A percentile compares a stretch with the other conserved stretches of the same genome.
phyloP scores from a whole-genome alignment of 2,329 filamentous ascomycete genomes.

The Davidsoniella eucalypti region DNA sequence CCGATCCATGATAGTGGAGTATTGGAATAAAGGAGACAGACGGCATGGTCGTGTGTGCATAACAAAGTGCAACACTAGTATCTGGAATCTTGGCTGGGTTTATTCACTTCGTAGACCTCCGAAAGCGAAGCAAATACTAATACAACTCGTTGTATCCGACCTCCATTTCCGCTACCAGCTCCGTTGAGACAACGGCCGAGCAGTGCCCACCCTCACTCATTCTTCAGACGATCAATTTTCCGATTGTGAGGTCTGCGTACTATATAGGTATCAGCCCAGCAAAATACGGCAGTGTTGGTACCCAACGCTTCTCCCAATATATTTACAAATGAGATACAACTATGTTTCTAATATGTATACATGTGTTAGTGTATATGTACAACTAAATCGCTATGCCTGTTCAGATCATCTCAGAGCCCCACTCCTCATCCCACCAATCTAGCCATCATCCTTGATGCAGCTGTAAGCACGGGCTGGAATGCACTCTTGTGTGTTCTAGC shows the following conservation, averaged over 20 bases:
- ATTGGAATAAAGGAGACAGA: not conserved
- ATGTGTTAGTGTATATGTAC: not conserved
- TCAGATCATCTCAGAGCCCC: not conserved
- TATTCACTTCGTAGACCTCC: no score
- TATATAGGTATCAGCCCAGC: not conserved
- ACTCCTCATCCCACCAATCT: not conserved
- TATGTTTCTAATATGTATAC: no score
- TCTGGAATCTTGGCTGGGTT: no score
- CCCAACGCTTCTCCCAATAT: conserved; percentile 5
- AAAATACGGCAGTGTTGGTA: conserved; percentile 2
- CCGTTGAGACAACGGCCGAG: not conserved
- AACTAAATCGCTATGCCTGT: not conserved
- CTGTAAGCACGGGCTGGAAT: not conserved
- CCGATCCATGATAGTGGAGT: no score
- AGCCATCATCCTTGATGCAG: no score
- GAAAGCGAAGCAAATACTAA: no score
- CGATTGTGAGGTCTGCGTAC: no score
- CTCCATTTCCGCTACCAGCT: not conserved
- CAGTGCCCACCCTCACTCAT: not conserved
- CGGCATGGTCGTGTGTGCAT: not conserved
- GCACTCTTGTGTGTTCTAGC: not conserved
- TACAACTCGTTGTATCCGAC: no score
- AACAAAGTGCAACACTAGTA: no score
- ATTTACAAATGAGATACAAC: not conserved
- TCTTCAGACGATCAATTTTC: not conserved